Conservation (phyloP, 371 early-diverging fungal species). For the Mortierella sp. region DNA sequence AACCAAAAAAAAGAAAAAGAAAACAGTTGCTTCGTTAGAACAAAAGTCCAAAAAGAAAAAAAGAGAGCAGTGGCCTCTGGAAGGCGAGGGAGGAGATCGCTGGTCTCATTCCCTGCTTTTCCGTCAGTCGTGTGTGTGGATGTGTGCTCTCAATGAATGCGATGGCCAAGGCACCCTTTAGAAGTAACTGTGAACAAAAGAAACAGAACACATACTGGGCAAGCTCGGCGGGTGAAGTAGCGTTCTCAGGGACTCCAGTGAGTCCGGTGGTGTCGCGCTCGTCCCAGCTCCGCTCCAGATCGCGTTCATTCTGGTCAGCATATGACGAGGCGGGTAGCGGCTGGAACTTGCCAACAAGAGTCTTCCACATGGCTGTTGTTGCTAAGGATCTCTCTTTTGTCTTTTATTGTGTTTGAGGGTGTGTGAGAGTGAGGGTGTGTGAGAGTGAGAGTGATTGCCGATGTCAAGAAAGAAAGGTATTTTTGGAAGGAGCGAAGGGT, state of each 20-base stretch:
- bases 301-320: slow-evolving; percentile 46
- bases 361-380: slow-evolving; percentile 51
- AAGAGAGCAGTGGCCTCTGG: slow-evolving; percentile 3
- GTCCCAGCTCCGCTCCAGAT: slow-evolving; percentile 54
- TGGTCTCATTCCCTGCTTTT: slow-evolving; percentile 3
- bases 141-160: not conserved
- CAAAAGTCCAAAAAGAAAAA: slow-evolving; percentile 11
- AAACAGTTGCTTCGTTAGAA: not conserved
- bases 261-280: slow-evolving; percentile 55
- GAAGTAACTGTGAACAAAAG: not conserved
- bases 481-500: not conserved
- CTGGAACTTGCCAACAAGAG: slow-evolving; percentile 58
- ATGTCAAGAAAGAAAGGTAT: not conserved
- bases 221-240: slow-evolving; percentile 42
- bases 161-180: not conserved
- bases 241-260: slow-evolving; percentile 43
- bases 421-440: not conserved
- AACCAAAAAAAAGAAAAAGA: not conserved
- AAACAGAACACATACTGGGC: slow-evolving; percentile 31
- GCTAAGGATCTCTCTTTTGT: slow-evolving; percentile 3
- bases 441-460: not conserved
- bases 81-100: not conserved
- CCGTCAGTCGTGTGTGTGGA: too few species aligned
- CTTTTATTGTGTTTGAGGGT: not conserved
- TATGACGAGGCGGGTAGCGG: slow-evolving; percentile 49